phyloP scores from a whole-genome alignment of 1,139 yeast genomes.

The Yamadazyma jaroonii region DNA sequence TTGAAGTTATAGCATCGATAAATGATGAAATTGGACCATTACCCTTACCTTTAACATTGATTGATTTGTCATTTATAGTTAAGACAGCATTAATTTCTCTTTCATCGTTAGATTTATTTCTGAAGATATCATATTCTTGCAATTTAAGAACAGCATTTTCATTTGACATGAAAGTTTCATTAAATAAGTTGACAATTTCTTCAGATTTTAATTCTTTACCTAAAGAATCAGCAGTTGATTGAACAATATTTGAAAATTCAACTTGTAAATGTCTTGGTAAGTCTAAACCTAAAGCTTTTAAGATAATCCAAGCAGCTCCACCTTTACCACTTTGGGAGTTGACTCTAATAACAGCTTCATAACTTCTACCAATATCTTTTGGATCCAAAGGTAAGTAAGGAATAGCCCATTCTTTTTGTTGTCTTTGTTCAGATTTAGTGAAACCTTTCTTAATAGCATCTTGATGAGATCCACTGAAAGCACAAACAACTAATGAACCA shows the following conservation, averaged over 20 bases:
- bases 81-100: slow-evolving; percentile 37
- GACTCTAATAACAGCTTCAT: slow-evolving; percentile 96
- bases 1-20: slow-evolving; percentile 66
- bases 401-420: slow-evolving; percentile 62
- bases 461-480: slow-evolving; percentile 50
- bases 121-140: slow-evolving; percentile 48
- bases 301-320: slow-evolving; percentile 97
- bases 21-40: slow-evolving; percentile 96
- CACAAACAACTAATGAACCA: slow-evolving; percentile 49
- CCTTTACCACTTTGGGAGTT: slow-evolving; percentile 98
- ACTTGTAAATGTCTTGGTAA: slow-evolving; percentile 91
- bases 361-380: slow-evolving; percentile 90
- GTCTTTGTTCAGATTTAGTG: slow-evolving; percentile 26
- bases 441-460: slow-evolving; percentile 95
- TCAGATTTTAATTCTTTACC: slow-evolving; percentile 81
- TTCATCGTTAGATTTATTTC: slow-evolving; percentile 20
- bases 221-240: slow-evolving; percentile 70
- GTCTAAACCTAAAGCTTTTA: slow-evolving; percentile 84
- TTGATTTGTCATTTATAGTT: slow-evolving; percentile 45
- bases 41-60: slow-evolving; percentile 66
- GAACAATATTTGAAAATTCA: slow-evolving; percentile 83
- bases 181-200: slow-evolving; percentile 78
- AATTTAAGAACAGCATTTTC: slow-evolving; percentile 43
- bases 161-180: slow-evolving; percentile 57
- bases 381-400: slow-evolving; percentile 98